Percentiles rank a stretch among this genome's conserved stretches.
phyloP scores from a whole-genome alignment of 257 asterid genomes.

The Petunia secreta region DNA sequence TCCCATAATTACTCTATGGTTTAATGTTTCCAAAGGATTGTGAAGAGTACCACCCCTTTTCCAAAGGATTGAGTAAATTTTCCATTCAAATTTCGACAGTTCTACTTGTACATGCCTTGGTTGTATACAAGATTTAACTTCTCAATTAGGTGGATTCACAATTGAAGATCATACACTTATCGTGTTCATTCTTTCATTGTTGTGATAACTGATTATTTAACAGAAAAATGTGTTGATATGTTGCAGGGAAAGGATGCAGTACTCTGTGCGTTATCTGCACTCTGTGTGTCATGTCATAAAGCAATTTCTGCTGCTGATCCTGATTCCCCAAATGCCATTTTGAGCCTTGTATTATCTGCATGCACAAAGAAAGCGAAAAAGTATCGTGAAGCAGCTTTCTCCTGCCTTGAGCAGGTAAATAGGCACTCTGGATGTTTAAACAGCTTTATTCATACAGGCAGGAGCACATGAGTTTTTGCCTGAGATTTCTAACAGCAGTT shows the following conservation, averaged over 20 bases:
- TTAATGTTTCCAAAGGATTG: too few relatives aligned
- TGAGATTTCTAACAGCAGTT: conserved; percentile 14
- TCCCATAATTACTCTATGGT: too few relatives aligned
- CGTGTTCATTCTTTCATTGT: conserved; percentile 7
- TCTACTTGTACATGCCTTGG: too few relatives aligned
- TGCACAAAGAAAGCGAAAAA: conserved; percentile 75
- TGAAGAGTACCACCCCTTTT: too few relatives aligned
- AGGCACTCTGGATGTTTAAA: not conserved
- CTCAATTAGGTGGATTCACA: too few relatives aligned
- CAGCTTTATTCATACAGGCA: conserved; percentile 19
- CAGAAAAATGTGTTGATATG: conserved; percentile 28
- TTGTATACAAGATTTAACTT: too few relatives aligned
- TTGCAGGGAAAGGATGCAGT: conserved; percentile 93
- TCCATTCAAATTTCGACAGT: too few relatives aligned
- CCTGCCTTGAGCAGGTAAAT: conserved; percentile 88
- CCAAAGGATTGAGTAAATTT: too few relatives aligned
- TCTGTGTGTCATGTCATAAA: conserved; percentile 75
- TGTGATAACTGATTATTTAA: conserved; percentile 11
- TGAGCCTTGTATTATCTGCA: conserved; percentile 72
- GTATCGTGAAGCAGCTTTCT: conserved; percentile 91
- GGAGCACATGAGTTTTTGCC: not conserved
- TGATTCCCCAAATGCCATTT: conserved; percentile 70
- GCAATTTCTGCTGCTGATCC: conserved; percentile 68
- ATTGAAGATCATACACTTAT: not conserved
- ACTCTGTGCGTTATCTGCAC: conserved; percentile 75